A percentile compares a stretch with the other conserved stretches of the same genome.
These are phyloP conservation scores for Suillus ampliporus DNA, from an alignment of 768 basidiomycete genomes.

Conservation along the genomic window DNA sequence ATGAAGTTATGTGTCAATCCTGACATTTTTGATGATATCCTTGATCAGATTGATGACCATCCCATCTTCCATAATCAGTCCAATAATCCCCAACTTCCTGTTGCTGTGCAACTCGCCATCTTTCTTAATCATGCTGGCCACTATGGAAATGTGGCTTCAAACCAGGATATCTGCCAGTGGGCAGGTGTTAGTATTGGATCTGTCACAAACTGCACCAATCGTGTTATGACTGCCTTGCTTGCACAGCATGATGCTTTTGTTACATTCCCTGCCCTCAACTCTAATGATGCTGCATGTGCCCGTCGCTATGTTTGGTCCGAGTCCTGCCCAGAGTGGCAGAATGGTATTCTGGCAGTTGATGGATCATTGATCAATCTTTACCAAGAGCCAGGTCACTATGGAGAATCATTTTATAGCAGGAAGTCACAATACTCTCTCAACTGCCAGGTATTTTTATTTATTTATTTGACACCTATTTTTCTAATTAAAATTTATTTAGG, in stretches of 20 bases:
- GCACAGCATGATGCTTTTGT: constrained; percentile 19
- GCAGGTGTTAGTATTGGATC: constrained; percentile 23
- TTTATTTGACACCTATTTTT: background rate
- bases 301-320: constrained; percentile 39
- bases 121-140: constrained; percentile 9
- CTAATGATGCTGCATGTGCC: background rate
- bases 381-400: constrained; percentile 5
- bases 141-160: constrained; percentile 5
- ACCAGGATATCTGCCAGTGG: constrained; percentile 20
- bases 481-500: background rate
- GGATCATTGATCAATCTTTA: constrained; percentile 33
- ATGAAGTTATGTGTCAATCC: constrained; percentile 31
- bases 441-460: constrained; percentile 15
- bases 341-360: constrained; percentile 45
- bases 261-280: background rate
- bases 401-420: constrained; percentile 20
- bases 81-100: constrained; percentile 28
- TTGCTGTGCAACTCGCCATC: constrained; percentile 35
- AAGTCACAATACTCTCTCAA: constrained; percentile 23
- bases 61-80: constrained; percentile 29
- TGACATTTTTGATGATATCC: constrained; percentile 27
- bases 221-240: constrained; percentile 20
- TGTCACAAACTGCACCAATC: constrained; percentile 22
- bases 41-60: constrained; percentile 23
- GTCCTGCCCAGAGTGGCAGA: constrained; percentile 40